phyloP scores from a whole-genome alignment of 768 basidiomycete genomes.

The Termitomyces sp. region DNA sequence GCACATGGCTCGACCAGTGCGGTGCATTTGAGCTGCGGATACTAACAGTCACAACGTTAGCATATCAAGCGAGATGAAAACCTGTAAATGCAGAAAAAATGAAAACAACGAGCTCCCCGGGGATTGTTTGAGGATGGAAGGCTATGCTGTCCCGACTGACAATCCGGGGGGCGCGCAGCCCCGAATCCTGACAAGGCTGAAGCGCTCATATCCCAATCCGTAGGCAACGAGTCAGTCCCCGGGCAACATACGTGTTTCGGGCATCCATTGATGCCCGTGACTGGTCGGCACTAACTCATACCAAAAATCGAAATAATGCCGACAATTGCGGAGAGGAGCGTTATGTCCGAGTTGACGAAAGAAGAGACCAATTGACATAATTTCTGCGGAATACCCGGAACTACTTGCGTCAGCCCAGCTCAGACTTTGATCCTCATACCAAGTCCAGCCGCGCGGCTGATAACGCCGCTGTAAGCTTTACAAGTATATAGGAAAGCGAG shows the following conservation, averaged over 20 bases:
- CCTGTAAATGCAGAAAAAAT: background rate
- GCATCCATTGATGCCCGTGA: background rate
- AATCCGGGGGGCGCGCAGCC: no score
- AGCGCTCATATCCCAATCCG: background rate
- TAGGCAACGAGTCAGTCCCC: background rate
- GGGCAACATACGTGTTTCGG: background rate
- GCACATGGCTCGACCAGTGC: background rate
- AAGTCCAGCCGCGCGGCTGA: background rate
- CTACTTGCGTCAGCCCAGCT: background rate
- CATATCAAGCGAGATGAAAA: background rate
- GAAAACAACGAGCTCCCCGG: no score
- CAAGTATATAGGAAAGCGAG: background rate
- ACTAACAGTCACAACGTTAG: background rate
- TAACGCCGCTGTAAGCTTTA: no score
- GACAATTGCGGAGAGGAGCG: background rate
- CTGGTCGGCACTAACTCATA: no score
- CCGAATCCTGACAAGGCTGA: background rate
- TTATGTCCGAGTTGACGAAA: background rate
- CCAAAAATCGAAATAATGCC: no score
- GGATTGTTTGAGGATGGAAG: background rate
- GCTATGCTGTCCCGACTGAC: no score
- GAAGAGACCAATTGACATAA: background rate
- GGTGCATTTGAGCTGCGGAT: background rate
- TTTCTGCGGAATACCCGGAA: background rate
- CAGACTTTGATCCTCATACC: background rate